Conservation (phyloP, 176 grass and related monocot genomes). For the Saccharum officinarum region DNA sequence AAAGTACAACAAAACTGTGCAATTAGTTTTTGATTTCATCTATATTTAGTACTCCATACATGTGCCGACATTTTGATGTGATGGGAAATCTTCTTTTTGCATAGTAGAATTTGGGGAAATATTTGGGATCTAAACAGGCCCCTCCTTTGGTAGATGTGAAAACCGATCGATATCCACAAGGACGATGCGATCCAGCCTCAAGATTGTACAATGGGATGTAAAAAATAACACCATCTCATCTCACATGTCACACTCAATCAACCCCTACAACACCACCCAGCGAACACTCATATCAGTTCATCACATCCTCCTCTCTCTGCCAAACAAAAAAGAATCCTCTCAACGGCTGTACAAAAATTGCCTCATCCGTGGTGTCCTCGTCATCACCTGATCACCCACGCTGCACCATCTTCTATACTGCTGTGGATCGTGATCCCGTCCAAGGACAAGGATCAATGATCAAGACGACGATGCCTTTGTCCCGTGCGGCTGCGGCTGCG, state of each 20-base stretch:
- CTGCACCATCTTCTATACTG: background rate
- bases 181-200: background rate
- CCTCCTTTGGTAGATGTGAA: too few species aligned
- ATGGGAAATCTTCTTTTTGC: too few species aligned
- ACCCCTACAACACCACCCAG: conserved; percentile 10
- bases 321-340: conserved; percentile 24
- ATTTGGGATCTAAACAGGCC: too few species aligned
- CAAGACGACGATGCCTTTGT: background rate
- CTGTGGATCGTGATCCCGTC: background rate
- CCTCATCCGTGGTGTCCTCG: background rate
- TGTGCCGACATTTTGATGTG: too few species aligned
- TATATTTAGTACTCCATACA: too few species aligned
- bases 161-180: background rate
- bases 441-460: background rate
- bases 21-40: too few species aligned
- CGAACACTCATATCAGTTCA: conserved; percentile 12
- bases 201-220: conserved; percentile 9
- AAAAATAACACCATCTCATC: background rate
- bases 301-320: background rate
- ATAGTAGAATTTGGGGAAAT: too few species aligned
- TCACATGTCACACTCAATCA: background rate
- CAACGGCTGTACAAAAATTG: conserved; percentile 39
- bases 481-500: conserved; percentile 32
- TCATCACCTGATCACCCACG: background rate
- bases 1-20: too few species aligned